Evolutionary conservation across 352 stramenopile species (phyloP), one percentile per base, ranked within the genome.

Genomic region (Plasmopara halstedii): DNA sequence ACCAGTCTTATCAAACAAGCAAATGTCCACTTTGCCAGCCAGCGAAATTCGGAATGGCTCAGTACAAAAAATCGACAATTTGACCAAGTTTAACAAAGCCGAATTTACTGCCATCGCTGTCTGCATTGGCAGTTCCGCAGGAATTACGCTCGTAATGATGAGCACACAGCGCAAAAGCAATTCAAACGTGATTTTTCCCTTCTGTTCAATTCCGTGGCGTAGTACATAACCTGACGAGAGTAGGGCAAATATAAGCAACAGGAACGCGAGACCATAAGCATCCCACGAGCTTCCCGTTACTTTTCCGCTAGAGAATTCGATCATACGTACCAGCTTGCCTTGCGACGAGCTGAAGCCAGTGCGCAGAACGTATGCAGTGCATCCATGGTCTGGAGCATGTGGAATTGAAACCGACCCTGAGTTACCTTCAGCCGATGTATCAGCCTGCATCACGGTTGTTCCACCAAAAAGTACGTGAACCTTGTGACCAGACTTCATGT

Each of bases 1-100:
- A 20, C 97, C 97, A 0, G 96, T 99, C 70, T 99, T 99, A 66
- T 99, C 97, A 56, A 99, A 99, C 23, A 95, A 82, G 51, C 95
- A 98, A 54, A 97, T 86, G 59, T 97, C 79, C 2, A 99, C 86
- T 42, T 97, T 95, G 20, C 96, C 97, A 17, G 95, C 96, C 15
- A 98, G 65, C 20, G 96, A 97, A 46, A 99, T 98, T 37, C 97
- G 91, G 70, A 98, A 99, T 19, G 94, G 94, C 58, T 99, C 97
- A 0, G 96, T 99, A 70, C 96, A 99, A 67, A 97, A 99, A 32
- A 99, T 94, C 42, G 73, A 92, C 18, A 96, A 64, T 58, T 98
- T 98, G 5, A 97, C 83, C 25, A 99, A 73, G 46, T 90, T 87
- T 6, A 95, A 60, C 25, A 99, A 66, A 35, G 91, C 96, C 53